phyloP scores from a whole-genome alignment of 805 yeast genomes.

The Ogataea thermomethanolica region DNA sequence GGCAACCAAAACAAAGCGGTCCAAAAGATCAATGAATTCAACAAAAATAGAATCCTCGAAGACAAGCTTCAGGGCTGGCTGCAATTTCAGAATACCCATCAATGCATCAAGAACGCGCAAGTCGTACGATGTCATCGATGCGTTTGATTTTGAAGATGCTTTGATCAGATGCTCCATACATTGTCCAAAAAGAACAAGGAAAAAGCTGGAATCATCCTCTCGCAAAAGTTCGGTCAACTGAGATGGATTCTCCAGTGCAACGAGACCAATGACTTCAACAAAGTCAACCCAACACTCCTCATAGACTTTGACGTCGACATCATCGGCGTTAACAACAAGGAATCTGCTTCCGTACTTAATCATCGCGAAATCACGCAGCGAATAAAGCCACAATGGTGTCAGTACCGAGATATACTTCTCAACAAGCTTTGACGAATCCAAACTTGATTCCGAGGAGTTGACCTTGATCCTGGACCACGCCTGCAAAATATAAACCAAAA shows the following conservation, averaged over 20 bases:
- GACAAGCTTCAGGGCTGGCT: constrained; percentile 54
- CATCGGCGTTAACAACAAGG: constrained; percentile 37
- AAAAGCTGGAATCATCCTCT: constrained; percentile 60
- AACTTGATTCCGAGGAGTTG: constrained; percentile 31
- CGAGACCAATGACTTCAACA: constrained; percentile 67
- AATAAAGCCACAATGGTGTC: constrained; percentile 75
- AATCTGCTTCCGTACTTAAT: constrained; percentile 47
- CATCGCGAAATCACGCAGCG: constrained; percentile 70
- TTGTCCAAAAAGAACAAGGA: constrained; percentile 77
- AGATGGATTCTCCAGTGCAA: constrained; percentile 49
- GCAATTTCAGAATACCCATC: constrained; percentile 51
- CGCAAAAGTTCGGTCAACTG: constrained; percentile 46
- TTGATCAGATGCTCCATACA: constrained; percentile 72
- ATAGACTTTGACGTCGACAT: constrained; percentile 44
- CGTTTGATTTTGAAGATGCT: constrained; percentile 21
- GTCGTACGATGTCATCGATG: constrained; percentile 24
- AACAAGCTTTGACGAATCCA: constrained; percentile 47
- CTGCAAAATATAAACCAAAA: constrained; percentile 58
- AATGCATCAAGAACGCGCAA: constrained; percentile 46
- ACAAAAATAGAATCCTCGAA: constrained; percentile 66
- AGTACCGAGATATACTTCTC: constrained; percentile 56
- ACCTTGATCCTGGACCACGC: constrained; percentile 69
- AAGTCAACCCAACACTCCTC: constrained; percentile 71
- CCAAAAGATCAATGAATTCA: constrained; percentile 48
- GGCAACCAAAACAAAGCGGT: constrained; percentile 36